phyloP scores from a whole-genome alignment of 768 basidiomycete species.

The Boletales sp. region DNA sequence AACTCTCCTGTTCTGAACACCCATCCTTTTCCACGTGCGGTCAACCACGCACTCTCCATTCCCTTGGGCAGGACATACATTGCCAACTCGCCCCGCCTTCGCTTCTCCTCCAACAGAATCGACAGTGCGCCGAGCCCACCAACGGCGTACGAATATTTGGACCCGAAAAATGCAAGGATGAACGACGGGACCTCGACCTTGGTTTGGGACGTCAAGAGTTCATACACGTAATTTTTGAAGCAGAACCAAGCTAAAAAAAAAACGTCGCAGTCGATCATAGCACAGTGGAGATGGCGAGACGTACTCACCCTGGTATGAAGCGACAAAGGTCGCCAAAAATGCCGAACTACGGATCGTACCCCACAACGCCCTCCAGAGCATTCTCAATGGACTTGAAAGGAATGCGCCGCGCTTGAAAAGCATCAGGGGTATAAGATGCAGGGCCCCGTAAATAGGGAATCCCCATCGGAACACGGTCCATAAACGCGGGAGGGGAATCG shows the following conservation, averaged over 20 bases:
- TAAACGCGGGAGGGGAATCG: conserved; percentile 55
- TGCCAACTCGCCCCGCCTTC: conserved; percentile 85
- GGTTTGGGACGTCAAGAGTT: conserved; percentile 39
- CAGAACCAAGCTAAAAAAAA: conserved; percentile 53
- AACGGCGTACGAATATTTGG: conserved; percentile 71
- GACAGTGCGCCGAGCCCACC: conserved; percentile 73
- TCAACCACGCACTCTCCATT: conserved; percentile 87
- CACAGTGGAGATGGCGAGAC: neutral
- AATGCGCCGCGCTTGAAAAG: conserved; percentile 76
- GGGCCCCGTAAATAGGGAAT: conserved; percentile 77
- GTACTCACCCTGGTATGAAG: conserved; percentile 74
- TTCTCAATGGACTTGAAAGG: conserved; percentile 56
- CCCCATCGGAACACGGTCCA: conserved; percentile 82
- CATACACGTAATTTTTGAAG: conserved; percentile 58
- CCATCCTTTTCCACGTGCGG: conserved; percentile 69
- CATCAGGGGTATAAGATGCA: conserved; percentile 85
- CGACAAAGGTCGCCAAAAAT: conserved; percentile 81
- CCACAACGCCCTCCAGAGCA: conserved; percentile 59
- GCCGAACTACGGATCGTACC: conserved; percentile 83
- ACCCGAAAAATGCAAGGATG: conserved; percentile 54
- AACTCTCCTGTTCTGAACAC: conserved; percentile 68
- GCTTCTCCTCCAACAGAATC: conserved; percentile 83
- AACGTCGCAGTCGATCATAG: neutral
- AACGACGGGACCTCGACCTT: conserved; percentile 39
- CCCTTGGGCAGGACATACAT: conserved; percentile 91